phyloP scores from a whole-genome alignment of 768 basidiomycete species.

The Suillus fuscotomentosus region DNA sequence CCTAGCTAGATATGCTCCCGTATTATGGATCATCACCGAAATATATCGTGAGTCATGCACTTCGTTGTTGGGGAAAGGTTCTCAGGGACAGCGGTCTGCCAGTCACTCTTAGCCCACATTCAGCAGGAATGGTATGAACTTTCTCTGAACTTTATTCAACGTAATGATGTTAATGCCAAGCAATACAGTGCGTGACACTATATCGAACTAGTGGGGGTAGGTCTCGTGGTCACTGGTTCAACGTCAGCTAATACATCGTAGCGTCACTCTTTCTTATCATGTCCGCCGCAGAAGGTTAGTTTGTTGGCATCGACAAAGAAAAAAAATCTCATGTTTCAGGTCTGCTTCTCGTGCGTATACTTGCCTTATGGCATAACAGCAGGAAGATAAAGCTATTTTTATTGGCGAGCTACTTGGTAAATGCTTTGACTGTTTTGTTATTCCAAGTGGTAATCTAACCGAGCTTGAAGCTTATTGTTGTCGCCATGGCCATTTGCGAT shows the following conservation, averaged over 20 bases:
- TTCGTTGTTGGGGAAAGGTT: background rate
- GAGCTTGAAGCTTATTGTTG: constrained; percentile 1
- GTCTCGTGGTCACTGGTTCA: background rate
- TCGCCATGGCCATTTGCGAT: constrained; percentile 8
- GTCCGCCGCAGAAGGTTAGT: constrained; percentile 8
- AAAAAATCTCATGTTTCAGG: background rate
- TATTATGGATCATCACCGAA: constrained; percentile 6
- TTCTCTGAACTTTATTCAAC: background rate
- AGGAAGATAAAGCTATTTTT: constrained; percentile 1
- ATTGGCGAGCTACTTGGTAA: constrained; percentile 7
- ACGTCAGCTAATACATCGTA: background rate
- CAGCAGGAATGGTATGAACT: background rate
- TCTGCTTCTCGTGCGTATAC: constrained; percentile 12
- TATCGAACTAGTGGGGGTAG: constrained; percentile 9
- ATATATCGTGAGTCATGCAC: constrained; percentile 7
- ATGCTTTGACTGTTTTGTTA: background rate
- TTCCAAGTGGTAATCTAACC: background rate
- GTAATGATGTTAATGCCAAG: background rate
- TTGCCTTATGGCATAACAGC: constrained; percentile 8
- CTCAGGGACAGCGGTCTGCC: background rate
- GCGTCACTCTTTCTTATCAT: constrained; percentile 8
- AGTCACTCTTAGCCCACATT: background rate
- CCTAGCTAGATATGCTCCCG: constrained; percentile 10
- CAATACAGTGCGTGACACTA: constrained; percentile 8
- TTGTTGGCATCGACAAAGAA: background rate